Conservation (phyloP, 306 rosid species). For the Prunus davidiana region DNA sequence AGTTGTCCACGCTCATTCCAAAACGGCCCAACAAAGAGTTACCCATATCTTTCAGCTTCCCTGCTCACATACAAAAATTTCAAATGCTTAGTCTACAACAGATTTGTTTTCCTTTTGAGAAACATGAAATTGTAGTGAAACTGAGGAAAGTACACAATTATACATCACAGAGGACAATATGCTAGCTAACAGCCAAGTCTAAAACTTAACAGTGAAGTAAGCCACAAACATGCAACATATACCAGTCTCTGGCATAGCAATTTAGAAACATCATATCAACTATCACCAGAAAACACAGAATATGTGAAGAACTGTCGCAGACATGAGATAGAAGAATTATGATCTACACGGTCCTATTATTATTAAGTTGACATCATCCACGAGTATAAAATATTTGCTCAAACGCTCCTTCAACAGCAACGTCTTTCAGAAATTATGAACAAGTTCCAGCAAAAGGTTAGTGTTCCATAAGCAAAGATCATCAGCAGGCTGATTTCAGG, state of each 20-base stretch:
- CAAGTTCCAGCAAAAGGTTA: not conserved
- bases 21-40: conserved; percentile 88
- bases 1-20: conserved; percentile 88
- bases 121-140: not conserved
- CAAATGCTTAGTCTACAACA: not conserved
- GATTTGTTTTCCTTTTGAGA: not conserved
- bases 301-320: too few relatives aligned
- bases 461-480: not conserved
- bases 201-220: not conserved
- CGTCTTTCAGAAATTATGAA: not conserved
- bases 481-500: not conserved
- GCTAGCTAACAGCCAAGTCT: not conserved
- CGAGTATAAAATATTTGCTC: not conserved
- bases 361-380: not conserved
- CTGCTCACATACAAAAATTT: conserved; percentile 35
- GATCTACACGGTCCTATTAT: not conserved
- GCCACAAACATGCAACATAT: not conserved
- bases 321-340: not conserved
- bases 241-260: not conserved
- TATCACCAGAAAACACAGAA: not conserved
- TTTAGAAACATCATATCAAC: not conserved
- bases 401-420: not conserved
- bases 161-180: not conserved
- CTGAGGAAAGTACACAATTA: not conserved
- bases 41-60: conserved; percentile 85